Base-by-base conservation (phyloP, 192 early-diverging fungal species). In the Haplosporangium gracile region DNA sequence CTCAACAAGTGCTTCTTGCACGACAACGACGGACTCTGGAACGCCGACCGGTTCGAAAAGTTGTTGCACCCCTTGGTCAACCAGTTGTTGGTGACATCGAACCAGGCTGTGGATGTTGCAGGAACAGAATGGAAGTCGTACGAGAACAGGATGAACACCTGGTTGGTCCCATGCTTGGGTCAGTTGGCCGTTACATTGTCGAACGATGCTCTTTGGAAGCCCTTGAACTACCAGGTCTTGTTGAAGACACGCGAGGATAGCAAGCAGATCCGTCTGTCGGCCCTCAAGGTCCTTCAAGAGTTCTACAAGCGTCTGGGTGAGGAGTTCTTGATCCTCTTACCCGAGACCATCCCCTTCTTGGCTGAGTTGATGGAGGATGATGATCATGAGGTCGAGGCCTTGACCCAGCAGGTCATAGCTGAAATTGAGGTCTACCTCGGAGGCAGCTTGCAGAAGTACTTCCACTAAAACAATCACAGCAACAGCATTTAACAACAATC, bases 361-460 rank as follows among this genome's bases (percentile, higher is more conserved):
- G 97, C 97, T 2, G 98, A 99, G 88, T 85, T 99, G 39, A 94
- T 98, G 95, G 98, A 99, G 88, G 97, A 99, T 80, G 95, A 96
- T 55, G 96, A 98, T 76, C 87, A 89, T 49, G 91, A 94, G 68
- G 97, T 99, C 5, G 96, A 98, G 88, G 91, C 91, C 38, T 90
- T 93, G 39, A 95, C 95, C 18, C 95, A 96, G 74, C 94, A 97
- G 81, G 92, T 98, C 47, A 94, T 94, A 85, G 91, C 93, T 72
- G 89, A 95, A 80, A 98, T 99, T 75, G 97, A 99, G 79, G 92
- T 94, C 15, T 93, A 96, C 78, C 89, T 99, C 73, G 98, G 98
- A 76, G 98, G 99, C 85, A 93, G 93, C 45, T 91, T 98, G 72
- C 92, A 96, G 73, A 94, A 95, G 76, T 98, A 97, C 82, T 94